Base-by-base conservation (phyloP, 805 yeast genomes). In the Starmera quercuum region DNA sequence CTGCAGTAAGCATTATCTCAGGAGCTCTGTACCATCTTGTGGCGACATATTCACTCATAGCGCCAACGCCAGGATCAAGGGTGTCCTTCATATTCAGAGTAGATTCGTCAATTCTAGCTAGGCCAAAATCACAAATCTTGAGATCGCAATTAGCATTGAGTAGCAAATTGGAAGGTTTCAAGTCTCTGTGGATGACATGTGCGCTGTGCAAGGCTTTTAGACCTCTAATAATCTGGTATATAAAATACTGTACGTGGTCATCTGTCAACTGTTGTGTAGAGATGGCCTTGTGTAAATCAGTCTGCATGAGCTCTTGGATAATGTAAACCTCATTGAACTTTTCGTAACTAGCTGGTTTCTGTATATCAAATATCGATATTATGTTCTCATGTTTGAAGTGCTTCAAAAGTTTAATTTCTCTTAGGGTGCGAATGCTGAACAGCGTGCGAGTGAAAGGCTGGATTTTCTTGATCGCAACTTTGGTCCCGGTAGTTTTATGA, bases 21-120 rank as follows among this genome's bases (percentile, higher is more conserved):
- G 97, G 97, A 1, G 97, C 97, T 36, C 97, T 68, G 58, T 90
- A 90, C 97, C 97, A 90, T 44, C 97, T 67, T 4, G 97, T 90
- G 8, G 97, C 97, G 29, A 90, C 97, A 54, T 90, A 90, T 58
- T 90, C 97, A 3, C 97, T 90, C 95, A 90, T 82, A 55, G 78
- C 78, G 5, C 85, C 75, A 71, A 52, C 77, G 78, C 50, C 77
- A 79, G 35, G 64, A 64, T 38, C 73, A 66, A 24, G 85, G 75
- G 38, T 75, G 15, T 77, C 61, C 38, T 83, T 37, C 35, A 34
- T 15, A 42, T 46, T 1, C 36, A 36, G 13, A 26, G 15, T 23
- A 42, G 37, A 48, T 10, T 50, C 54, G 17, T 56, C 61, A 26
- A 63, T 58, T 32, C 71, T 63, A 2, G 97, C 96, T 29, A 90